Evolutionary conservation across 768 basidiomycete species (phyloP), one percentile per base, ranked within the genome.

Genomic region (Sistotremastrum suecicum): DNA sequence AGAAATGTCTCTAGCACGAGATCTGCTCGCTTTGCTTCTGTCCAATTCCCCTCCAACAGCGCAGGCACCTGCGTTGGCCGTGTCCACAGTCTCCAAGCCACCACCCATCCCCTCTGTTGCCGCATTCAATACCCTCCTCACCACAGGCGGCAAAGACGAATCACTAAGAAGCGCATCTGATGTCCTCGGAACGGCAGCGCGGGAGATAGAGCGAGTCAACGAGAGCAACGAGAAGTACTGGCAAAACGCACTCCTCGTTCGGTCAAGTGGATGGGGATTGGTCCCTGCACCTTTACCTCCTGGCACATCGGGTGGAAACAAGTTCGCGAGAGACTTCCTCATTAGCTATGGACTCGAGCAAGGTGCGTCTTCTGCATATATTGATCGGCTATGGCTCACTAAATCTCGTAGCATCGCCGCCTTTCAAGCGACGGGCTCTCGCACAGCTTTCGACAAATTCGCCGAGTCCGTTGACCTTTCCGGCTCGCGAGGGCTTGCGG

Each of bases 321-420:
- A 75, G 61, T 81, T 85, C 3, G 75, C 81, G 0, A 86, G 79
- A 52, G 87, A 90, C 54, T 86, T 89, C 54, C 60, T 85, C 40
- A 68, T 90, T 46, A 78, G 83, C 3, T 88, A 78, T 54, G 84
- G 85, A 8, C 61, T 90, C 7, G 85, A 87, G 63, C 80, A 84
- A 65, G 83, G 87, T 89, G 47, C 33, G 82, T 69, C 9, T 3
- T 28, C n/a, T 42, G 20, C 20, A 20, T 20, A 20, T 20, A 20
- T 20, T 20, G 20, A 20, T 20, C 20, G 20, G 20, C 20, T 20
- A 20, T 20, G 20, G 20, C 20, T 20, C 20, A 20, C 20, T 37
- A 30, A 37, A 40, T 11, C 37, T 3, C 7, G 42, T 39, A 90
- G 86, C 86, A 28, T 71, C 78, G 31, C 58, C 72, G 3, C 53